These are phyloP conservation scores for Chaetomium olivaceum DNA, from an alignment of 2,329 filamentous ascomycete species.

Conservation along the genomic window DNA sequence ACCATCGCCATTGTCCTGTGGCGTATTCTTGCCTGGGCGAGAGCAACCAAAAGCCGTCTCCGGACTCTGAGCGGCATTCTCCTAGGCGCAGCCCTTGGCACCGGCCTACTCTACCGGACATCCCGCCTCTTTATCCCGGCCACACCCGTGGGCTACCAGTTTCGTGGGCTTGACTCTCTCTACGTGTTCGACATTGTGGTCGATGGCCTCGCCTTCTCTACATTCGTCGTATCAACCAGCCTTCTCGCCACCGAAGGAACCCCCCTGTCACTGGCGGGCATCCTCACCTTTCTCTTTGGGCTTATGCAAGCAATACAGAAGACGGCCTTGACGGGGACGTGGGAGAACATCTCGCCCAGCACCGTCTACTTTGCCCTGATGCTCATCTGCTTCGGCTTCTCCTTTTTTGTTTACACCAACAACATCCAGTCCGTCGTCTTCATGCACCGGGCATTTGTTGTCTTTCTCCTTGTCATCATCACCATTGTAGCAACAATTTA, in stretches of 20 bases:
- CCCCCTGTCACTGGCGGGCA: constrained; percentile 45
- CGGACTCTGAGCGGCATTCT: constrained; percentile 48
- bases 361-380: constrained; percentile 43
- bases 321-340: constrained; percentile 45
- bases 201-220: constrained; percentile 49
- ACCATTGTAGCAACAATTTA: constrained; percentile 43
- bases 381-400: constrained; percentile 45
- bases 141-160: constrained; percentile 30
- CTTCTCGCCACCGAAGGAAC: constrained; percentile 52
- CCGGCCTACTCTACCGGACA: constrained; percentile 42
- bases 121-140: constrained; percentile 36
- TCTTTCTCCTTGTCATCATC: constrained; percentile 43
- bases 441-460: constrained; percentile 44
- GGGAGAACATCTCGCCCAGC: constrained; percentile 45
- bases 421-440: constrained; percentile 48
- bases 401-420: constrained; percentile 46
- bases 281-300: constrained; percentile 48
- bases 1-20: constrained; percentile 50
- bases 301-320: constrained; percentile 41
- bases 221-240: constrained; percentile 46
- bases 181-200: constrained; percentile 52
- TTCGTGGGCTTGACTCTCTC: constrained; percentile 44
- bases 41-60: constrained; percentile 50
- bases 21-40: constrained; percentile 54
- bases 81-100: constrained; percentile 43